These are phyloP conservation scores for Quercus dentata DNA, from an alignment of 306 rosid species.

Conservation along the genomic window DNA sequence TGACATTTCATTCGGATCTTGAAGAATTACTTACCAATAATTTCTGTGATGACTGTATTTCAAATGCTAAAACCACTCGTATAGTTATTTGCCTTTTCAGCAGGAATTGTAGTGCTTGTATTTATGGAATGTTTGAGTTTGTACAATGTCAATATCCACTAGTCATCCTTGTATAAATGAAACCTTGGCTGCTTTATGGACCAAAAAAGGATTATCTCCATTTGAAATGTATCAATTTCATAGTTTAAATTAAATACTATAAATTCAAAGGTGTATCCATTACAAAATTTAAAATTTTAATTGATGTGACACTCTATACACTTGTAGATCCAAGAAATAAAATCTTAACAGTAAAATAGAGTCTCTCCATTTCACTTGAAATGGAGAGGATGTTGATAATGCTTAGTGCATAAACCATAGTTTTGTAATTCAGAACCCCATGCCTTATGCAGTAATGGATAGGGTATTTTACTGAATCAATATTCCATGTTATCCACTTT, in stretches of 20 bases:
- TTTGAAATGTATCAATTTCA: too few species aligned
- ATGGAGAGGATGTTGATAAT: background rate
- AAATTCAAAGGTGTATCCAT: too few species aligned
- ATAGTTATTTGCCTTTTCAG: background rate
- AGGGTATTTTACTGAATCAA: background rate
- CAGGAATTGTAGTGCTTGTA: background rate
- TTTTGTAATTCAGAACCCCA: background rate
- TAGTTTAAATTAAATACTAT: too few species aligned
- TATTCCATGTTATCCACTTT: background rate
- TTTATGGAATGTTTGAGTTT: slow-evolving; percentile 1
- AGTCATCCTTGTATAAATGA: background rate
- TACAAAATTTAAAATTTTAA: too few species aligned
- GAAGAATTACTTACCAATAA: background rate
- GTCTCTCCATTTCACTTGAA: too few species aligned
- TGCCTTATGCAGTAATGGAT: background rate
- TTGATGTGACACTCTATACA: too few species aligned
- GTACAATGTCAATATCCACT: background rate
- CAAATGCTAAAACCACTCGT: background rate
- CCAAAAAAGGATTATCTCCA: too few species aligned
- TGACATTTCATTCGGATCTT: background rate
- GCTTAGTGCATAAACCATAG: background rate
- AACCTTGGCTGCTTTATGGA: background rate
- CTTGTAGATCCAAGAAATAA: too few species aligned
- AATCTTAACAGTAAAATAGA: too few species aligned
- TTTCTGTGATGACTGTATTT: background rate